Conservation (phyloP, 495 filamentous ascomycete genomes). For the Neurospora pannonica region DNA sequence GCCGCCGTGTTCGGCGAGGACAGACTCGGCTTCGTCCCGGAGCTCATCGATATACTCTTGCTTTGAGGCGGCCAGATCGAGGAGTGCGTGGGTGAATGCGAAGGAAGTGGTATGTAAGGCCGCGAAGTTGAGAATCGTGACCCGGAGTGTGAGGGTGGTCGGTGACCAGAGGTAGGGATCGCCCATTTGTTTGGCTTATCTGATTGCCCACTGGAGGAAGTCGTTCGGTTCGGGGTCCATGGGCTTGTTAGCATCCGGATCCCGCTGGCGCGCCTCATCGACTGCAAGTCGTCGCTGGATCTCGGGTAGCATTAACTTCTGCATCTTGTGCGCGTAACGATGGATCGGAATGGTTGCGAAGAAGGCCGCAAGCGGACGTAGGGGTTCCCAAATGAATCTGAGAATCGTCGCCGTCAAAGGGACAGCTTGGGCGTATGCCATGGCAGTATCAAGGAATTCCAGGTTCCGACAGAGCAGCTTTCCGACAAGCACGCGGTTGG, state of each 20-base stretch:
- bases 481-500: constrained; percentile 31
- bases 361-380: constrained; percentile 29
- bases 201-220: constrained; percentile 31
- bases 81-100: constrained; percentile 26
- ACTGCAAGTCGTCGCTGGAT: constrained; percentile 19
- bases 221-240: constrained; percentile 22
- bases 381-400: constrained; percentile 22
- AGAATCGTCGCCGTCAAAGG: constrained; percentile 24
- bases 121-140: constrained; percentile 39
- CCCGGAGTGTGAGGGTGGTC: constrained; percentile 18
- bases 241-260: constrained; percentile 14
- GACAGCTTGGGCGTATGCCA: constrained; percentile 31
- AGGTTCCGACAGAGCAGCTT: constrained; percentile 21
- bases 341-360: constrained; percentile 30
- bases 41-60: constrained; percentile 40
- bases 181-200: constrained; percentile 18
- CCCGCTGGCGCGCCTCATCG: constrained; percentile 15
- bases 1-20: constrained; percentile 22
- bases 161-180: constrained; percentile 19
- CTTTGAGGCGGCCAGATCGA: constrained; percentile 15
- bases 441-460: constrained; percentile 29
- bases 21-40: constrained; percentile 39
- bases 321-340: constrained; percentile 18
- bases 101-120: constrained; percentile 43
- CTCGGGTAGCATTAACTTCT: constrained; percentile 24